Evolutionary conservation across 345 rosid genomes (phyloP), one percentile per base, ranked within the genome.

Genomic region (Citrus sp.): DNA sequence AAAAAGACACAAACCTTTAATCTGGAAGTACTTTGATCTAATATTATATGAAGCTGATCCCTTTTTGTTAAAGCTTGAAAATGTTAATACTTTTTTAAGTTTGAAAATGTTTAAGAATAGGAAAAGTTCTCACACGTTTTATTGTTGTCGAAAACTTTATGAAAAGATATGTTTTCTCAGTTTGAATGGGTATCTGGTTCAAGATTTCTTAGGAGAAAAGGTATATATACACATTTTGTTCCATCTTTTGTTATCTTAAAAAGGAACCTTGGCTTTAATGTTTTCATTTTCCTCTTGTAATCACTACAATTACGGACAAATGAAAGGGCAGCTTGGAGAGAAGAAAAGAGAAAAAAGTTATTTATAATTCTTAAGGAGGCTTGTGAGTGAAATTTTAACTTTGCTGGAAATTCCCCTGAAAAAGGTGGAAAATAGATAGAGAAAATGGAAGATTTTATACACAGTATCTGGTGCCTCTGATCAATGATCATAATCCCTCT

Each of bases 391-490:
- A 49, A 46, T 38, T 63, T 24, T 21, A 46, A 4, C 70, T 49
- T 75, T 75, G 63, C 24, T 32, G 78, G 34, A 6, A 28, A 75
- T 63, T 64, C 56, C 3, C 71, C 80, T 40, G 80, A 62, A 78
- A 84, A 81, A 72, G 1, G 42, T 24, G 71, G 34, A 74, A 64
- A 76, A 62, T 58, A 40, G 10, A 56, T 66, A 58, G 10, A 56
- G 60, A 76, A 32, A 42, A 67, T 37, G 55, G 73, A 73, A 66
- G 82, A 77, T 80, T 75, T 71, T 74, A 61, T 63, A 62, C 69
- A 42, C 59, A 42, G 72, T 66, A 67, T 76, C 78, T 28, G 78
- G 87, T 85, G 85, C 87, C 76, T 70, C 77, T 73, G 75, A 18
- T 4, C 58, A 5, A 54, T 18, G 75, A 42, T 80, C 19, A 46